Percentiles rank a stretch among this genome's conserved stretches.
Conservation (phyloP, 257 asterid species). For the Scutellaria baicalensis region DNA sequence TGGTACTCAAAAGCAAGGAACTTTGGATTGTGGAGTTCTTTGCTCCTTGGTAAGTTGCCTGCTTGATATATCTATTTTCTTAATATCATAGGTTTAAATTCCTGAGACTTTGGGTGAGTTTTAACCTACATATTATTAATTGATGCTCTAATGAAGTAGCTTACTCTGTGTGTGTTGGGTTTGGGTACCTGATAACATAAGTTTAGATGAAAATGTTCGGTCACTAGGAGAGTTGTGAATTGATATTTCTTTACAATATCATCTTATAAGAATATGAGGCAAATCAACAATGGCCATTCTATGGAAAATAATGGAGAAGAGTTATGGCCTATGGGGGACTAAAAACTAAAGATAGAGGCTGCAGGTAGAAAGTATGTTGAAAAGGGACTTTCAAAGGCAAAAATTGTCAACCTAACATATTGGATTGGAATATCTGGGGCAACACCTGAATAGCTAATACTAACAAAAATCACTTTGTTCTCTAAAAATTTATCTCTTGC, state of each 20-base stretch:
- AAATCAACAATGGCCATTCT: background rate
- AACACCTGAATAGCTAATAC: background rate
- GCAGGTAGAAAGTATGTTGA: background rate
- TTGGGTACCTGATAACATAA: too few relatives aligned
- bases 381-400: background rate
- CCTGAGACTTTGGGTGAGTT: background rate
- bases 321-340: background rate
- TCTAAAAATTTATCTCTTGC: background rate
- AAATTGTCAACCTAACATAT: background rate
- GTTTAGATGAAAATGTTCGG: too few relatives aligned
- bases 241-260: background rate
- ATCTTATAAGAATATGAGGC: background rate
- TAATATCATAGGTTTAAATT: background rate
- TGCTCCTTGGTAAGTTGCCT: conserved; percentile 83
- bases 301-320: background rate
- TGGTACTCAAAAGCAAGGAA: conserved; percentile 84
- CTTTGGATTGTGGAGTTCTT: conserved; percentile 96
- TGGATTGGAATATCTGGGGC: background rate
- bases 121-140: background rate
- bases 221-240: background rate
- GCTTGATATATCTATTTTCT: background rate
- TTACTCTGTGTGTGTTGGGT: background rate
- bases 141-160: background rate
- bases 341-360: background rate
- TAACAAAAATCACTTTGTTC: background rate